Evolutionary conservation across 2,329 filamentous ascomycete species (phyloP), one percentile per base, ranked within the genome.

Genomic region (Diaporthe capsici): DNA sequence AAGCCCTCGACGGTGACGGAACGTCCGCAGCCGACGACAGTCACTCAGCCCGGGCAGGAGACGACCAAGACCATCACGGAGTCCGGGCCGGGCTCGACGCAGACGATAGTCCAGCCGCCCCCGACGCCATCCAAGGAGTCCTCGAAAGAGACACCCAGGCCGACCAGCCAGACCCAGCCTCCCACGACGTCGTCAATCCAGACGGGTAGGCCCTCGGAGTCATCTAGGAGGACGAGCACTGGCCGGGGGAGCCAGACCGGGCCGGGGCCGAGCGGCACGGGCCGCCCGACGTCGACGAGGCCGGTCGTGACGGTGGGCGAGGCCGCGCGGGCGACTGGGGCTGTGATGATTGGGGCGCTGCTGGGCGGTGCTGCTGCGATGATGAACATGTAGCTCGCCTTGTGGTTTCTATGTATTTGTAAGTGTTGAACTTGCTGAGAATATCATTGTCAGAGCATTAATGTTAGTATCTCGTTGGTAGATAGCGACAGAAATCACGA

Each of bases 271-370:
- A 53, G 55, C 13, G 47, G 57, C 20, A 60, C 57, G 34, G 57
- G 44, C 9, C 57, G 57, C 9, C 47, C 71, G n/a, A 63, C 55
- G 20, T 10, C 71, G 34, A 63, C 70, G 42, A 72, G 70, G 53
- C 47, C 65, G 22, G 37, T 72, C 34, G 71, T 73, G 7, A 73
- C 58, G 8, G 71, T 73, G 9, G 61, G 61, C 47, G 71, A 42
- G 28, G 71, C 71, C 7, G 42, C 47, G 15, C 47, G 34, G 1
- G 31, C 58, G 12, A 73, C 71, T 31, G 58, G 49, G 20, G 58
- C 34, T 31, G 58, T 73, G n/a, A 67, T 73, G 60, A 73, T 73
- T 25, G 71, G 71, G 20, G 71, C 71, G 47, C 39, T 73, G 34
- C 31, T 73, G 10, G 71, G 71, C 25, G 71, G 71, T 42, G 71